A percentile compares a stretch with the other conserved stretches of the same genome.
These are phyloP conservation scores for Paulownia fortunei DNA, from an alignment of 257 asterid genomes.

Conservation along the genomic window DNA sequence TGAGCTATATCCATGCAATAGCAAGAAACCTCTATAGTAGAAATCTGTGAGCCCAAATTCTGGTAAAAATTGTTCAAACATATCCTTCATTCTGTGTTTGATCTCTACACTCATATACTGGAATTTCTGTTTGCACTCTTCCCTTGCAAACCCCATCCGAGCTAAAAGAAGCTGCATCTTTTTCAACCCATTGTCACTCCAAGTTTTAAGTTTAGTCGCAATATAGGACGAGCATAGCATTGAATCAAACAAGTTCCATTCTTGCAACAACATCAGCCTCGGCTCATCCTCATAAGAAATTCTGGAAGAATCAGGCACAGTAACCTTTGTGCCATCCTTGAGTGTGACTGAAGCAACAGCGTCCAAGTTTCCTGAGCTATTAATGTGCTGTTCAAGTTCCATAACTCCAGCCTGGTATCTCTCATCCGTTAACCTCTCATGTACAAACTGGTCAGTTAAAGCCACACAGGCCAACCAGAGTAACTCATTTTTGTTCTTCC, in stretches of 20 bases:
- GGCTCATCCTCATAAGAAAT: constrained; percentile 87
- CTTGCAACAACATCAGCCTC: constrained; percentile 90
- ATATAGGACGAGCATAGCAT: constrained; percentile 93
- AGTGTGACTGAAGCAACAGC: constrained; percentile 79
- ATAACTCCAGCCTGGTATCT: constrained; percentile 86
- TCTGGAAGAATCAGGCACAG: constrained; percentile 80
- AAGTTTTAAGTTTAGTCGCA: constrained; percentile 91
- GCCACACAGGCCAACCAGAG: constrained; percentile 98
- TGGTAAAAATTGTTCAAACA: constrained; percentile 88
- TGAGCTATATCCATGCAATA: constrained; percentile 84
- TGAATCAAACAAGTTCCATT: constrained; percentile 97
- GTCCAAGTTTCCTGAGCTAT: constrained; percentile 86
- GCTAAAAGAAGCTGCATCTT: constrained; percentile 93
- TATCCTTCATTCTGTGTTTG: constrained; percentile 88
- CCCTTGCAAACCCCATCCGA: constrained; percentile 93
- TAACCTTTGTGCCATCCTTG: constrained; percentile 92
- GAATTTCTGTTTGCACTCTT: constrained; percentile 93
- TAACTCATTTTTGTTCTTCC: constrained; percentile 80
- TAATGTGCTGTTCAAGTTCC: constrained; percentile 95
- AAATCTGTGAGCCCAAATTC: constrained; percentile 94
- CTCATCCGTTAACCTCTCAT: constrained; percentile 88
- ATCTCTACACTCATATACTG: constrained; percentile 91
- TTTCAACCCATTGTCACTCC: constrained; percentile 94
- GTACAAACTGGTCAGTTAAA: constrained; percentile 94
- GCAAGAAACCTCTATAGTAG: constrained; percentile 81